Evolutionary conservation across 768 basidiomycete species (phyloP).

Genomic region (Lyophyllum shimeji): DNA sequence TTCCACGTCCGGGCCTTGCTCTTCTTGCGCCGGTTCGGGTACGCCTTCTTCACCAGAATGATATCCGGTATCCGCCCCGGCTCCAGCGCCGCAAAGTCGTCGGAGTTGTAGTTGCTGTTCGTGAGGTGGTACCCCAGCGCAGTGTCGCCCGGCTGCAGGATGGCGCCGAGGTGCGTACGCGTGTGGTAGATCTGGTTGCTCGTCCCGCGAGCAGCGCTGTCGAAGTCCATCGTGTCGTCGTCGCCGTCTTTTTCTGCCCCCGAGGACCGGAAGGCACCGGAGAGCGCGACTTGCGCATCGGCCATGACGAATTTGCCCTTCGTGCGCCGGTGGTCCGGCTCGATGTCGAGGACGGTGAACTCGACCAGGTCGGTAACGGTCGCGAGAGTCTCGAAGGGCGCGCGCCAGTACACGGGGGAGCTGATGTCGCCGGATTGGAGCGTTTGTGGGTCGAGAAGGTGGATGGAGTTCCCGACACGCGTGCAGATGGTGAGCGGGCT

Average conservation of each 20-base stretch:
- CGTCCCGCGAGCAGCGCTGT: conserved; percentile 41
- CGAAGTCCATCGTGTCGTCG: conserved; percentile 62
- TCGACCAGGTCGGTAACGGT: conserved; percentile 84
- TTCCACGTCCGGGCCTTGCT: conserved; percentile 82
- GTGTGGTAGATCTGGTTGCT: conserved; percentile 90
- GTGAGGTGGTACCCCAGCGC: conserved; percentile 89
- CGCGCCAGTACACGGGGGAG: conserved; percentile 84
- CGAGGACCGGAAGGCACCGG: conserved; percentile 72
- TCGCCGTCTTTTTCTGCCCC: conserved; percentile 18
- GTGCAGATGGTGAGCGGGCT: conserved; percentile 83
- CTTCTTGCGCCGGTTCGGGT: conserved; percentile 93
- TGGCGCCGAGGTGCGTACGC: conserved; percentile 90
- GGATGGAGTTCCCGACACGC: conserved; percentile 89
- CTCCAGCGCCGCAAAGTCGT: conserved; percentile 72
- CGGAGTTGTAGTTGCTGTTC: conserved; percentile 91
- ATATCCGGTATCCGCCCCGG: conserved; percentile 80
- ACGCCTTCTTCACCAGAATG: conserved; percentile 92
- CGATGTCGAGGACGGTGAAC: conserved; percentile 93
- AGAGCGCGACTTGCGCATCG: conserved; percentile 83
- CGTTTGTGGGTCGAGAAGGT: conserved; percentile 87
- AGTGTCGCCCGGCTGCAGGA: conserved; percentile 92
- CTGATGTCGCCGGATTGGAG: conserved; percentile 82
- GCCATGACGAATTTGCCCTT: conserved; percentile 81
- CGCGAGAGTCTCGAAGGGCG: conserved; percentile 84
- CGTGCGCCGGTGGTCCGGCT: conserved; percentile 60